Evolutionary conservation across 148 eudicot genomes (phyloP).

Genomic region (Cornus suecica): DNA sequence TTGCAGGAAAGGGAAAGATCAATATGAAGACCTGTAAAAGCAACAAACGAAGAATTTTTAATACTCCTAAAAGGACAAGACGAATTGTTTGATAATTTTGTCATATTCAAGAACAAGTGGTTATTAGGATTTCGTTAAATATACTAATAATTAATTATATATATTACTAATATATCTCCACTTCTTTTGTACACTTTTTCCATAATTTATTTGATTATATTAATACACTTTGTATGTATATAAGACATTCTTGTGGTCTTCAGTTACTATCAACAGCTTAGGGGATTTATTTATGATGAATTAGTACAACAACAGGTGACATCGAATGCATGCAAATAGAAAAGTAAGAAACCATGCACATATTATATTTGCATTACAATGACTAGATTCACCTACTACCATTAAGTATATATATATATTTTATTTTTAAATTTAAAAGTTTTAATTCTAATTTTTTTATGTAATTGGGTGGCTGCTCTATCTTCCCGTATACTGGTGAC

Average conservation of each 20-base stretch:
- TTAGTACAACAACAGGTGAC: slow-evolving; percentile 10
- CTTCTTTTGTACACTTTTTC: too few relatives aligned
- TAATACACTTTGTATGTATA: background rate
- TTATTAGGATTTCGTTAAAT: background rate
- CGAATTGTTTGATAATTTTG: background rate
- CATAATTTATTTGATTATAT: background rate
- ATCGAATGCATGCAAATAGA: slow-evolving; percentile 8
- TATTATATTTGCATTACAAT: background rate
- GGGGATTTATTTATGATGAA: background rate
- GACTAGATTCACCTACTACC: background rate
- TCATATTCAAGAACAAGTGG: background rate
- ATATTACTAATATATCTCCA: too few relatives aligned
- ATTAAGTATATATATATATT: background rate
- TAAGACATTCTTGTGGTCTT: background rate
- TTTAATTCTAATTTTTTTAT: background rate
- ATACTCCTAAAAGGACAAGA: background rate
- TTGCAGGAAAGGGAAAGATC: too few relatives aligned
- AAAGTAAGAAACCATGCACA: background rate
- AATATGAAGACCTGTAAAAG: background rate
- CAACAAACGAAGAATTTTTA: background rate
- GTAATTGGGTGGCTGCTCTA: background rate
- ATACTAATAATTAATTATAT: background rate
- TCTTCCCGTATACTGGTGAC: background rate
- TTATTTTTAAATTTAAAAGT: background rate
- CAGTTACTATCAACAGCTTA: background rate